These are phyloP conservation scores for Bimuria novae-zelandiae DNA, from an alignment of 2,329 filamentous ascomycete genomes.

Conservation along the genomic window DNA sequence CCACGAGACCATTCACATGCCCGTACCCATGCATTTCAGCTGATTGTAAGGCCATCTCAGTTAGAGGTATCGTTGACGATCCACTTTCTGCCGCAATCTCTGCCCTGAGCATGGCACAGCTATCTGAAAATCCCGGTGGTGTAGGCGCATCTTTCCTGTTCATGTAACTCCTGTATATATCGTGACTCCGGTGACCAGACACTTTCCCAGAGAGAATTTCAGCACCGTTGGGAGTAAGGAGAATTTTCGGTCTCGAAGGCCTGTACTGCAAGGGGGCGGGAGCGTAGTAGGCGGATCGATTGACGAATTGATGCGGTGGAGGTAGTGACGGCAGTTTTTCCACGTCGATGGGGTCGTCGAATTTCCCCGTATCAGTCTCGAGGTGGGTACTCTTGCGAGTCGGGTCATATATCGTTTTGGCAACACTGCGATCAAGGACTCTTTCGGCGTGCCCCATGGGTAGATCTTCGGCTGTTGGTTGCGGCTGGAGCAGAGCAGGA, in stretches of 20 bases:
- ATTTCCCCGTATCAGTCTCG: constrained; percentile 15
- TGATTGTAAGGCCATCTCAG: not conserved
- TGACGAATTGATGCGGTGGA: constrained; percentile 17
- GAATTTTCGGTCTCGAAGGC: constrained; percentile 8
- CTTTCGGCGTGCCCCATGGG: not conserved
- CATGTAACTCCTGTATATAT: constrained; percentile 22
- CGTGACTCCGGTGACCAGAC: constrained; percentile 20
- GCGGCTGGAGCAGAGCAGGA: too few species aligned
- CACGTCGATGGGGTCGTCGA: constrained; percentile 31
- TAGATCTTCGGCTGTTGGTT: too few species aligned
- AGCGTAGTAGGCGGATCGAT: constrained; percentile 12
- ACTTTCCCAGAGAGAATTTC: constrained; percentile 12
- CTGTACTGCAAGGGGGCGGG: constrained; percentile 9
- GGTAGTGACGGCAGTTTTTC: constrained; percentile 18
- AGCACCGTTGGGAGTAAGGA: constrained; percentile 10
- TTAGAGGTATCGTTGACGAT: not conserved
- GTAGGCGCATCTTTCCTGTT: constrained; percentile 10
- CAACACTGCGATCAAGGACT: not conserved
- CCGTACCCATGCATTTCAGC: not conserved
- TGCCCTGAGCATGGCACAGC: not conserved
- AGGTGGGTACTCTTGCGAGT: not conserved
- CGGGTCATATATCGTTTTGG: too few species aligned
- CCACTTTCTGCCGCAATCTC: not conserved
- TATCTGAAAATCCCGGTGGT: constrained; percentile 1
- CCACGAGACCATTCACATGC: not conserved